Percentiles rank a stretch among this genome's conserved stretches.
These are phyloP conservation scores for Vigna angularis DNA, from an alignment of 306 rosid species.

Conservation along the genomic window DNA sequence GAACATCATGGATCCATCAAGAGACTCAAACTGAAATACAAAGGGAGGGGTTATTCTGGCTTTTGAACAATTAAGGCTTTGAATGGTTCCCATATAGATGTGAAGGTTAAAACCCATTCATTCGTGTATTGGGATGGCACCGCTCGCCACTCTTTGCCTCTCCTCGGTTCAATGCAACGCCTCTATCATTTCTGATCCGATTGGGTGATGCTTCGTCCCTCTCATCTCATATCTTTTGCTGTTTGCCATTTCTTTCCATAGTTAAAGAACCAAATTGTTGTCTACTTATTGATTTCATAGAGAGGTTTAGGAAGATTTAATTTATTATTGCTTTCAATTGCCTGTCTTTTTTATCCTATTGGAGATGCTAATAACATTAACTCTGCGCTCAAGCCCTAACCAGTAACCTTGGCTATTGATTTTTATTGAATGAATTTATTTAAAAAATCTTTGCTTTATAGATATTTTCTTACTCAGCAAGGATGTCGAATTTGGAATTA, in stretches of 20 bases:
- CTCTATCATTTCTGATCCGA: constrained; percentile 23
- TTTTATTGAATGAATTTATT: constrained; percentile 31
- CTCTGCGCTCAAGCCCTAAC: constrained; percentile 21
- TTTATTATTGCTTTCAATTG: constrained; percentile 26
- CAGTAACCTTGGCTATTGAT: background rate
- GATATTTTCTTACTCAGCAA: background rate
- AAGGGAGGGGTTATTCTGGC: background rate
- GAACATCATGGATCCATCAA: background rate
- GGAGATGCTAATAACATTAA: constrained; percentile 20
- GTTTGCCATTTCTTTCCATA: background rate
- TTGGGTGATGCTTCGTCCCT: constrained; percentile 40
- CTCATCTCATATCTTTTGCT: background rate
- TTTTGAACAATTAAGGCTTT: background rate
- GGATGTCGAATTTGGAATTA: constrained; percentile 34
- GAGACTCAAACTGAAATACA: background rate
- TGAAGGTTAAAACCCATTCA: constrained; percentile 24
- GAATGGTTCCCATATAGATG: constrained; percentile 5
- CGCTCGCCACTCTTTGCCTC: background rate
- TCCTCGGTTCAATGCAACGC: background rate
- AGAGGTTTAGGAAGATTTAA: constrained; percentile 22
- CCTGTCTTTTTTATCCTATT: constrained; percentile 21
- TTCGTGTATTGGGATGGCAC: background rate
- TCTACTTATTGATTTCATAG: constrained; percentile 11
- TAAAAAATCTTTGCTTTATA: background rate
- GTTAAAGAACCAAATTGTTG: constrained; percentile 1